Evolutionary conservation across 805 yeast species (phyloP), one percentile per base, ranked within the genome.

Genomic region (Suhomyces canberraensis): DNA sequence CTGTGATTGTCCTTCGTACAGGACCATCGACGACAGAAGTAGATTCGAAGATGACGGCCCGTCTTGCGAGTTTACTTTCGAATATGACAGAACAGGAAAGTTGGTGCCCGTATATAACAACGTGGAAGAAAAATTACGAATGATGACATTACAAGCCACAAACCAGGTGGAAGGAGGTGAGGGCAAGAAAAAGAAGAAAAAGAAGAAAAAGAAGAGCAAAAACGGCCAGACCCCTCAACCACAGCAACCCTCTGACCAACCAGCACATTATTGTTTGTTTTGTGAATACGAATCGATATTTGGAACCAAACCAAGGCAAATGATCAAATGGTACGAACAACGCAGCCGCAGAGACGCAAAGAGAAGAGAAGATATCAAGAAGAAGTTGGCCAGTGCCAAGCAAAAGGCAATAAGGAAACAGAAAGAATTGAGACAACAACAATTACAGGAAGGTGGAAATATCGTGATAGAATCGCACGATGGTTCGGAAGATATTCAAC

Each of bases 231-330:
- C 8, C 3, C 28, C 13, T 6, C 17, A 8, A 16, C 25, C 14
- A 1, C 24, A 4, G 14, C 39, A 19, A 1, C 25, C 16, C 3
- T 14, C 11, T 28, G 11, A 16, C 25, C 29, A 11, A 15, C 25
- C 27, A 20, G 19, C 30, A 25, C 35, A 41, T 26, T 51, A 66
- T 42, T 75, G 81, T 48, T 54, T 73, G 42, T 66, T 75, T 36
- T 75, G 81, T 52, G 78, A 75, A 44, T 75, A 74, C 50, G 76
- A 73, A 47, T 61, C 66, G 35, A 66, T 74, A 2, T 75, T 64
- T 50, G 79, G 80, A 1, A 56, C 54, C 30, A 70, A 73, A 33
- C 80, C 81, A 0, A 52, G 55, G 16, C 73, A 73, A 47, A 66
- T 72, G 67, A 70, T 75, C 41, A 70, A 67, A 47, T 71, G 76